These are phyloP conservation scores for Synchytrium microbalum DNA, from an alignment of 371 early-diverging fungal genomes.

Conservation along the genomic window DNA sequence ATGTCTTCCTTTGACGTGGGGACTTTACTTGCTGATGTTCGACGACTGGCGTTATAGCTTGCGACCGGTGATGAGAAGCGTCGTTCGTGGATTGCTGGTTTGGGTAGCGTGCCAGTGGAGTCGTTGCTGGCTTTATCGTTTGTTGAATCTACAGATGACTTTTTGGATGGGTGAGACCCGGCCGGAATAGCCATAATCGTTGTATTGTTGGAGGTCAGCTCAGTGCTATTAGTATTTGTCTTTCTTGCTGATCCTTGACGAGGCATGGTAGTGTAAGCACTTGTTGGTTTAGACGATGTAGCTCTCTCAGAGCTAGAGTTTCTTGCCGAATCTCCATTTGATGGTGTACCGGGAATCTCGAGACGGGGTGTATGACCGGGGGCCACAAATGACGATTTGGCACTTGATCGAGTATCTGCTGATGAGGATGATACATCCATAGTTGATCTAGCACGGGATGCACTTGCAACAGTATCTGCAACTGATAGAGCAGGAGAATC, in stretches of 20 bases:
- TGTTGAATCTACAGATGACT: neutral
- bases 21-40: constrained; percentile 3
- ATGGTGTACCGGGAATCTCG: neutral
- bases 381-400: neutral
- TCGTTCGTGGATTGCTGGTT: neutral
- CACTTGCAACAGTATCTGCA: neutral
- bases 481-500: neutral
- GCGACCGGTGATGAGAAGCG: constrained; percentile 10
- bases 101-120: constrained; percentile 4
- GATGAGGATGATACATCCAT: neutral
- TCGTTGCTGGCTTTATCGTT: neutral
- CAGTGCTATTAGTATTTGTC: neutral
- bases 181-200: neutral
- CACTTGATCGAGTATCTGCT: neutral
- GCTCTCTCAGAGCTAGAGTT: constrained; percentile 6
- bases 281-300: neutral
- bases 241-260: neutral
- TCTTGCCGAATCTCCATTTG: neutral
- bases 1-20: constrained; percentile 20
- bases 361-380: no score
- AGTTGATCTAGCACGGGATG: neutral
- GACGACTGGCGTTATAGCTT: neutral
- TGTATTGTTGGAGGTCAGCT: neutral
- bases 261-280: neutral
- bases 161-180: neutral